These are phyloP conservation scores for Ophiocytium majus DNA, from an alignment of 352 stramenopile genomes.

Conservation along the genomic window DNA sequence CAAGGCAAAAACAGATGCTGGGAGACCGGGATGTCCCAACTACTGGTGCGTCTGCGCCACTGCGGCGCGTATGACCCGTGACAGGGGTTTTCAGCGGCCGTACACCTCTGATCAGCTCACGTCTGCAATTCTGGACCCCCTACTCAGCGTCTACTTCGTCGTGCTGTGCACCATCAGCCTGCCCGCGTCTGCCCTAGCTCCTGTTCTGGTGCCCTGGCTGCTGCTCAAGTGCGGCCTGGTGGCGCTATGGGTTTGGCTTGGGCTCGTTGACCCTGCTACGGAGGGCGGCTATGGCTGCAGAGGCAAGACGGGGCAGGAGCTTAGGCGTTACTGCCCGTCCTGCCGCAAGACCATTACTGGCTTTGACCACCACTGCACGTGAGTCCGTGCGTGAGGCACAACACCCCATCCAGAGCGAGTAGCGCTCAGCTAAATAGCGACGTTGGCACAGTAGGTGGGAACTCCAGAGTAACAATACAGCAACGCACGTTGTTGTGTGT, in stretches of 20 bases:
- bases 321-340: not conserved
- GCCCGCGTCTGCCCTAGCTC: not conserved
- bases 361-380: constrained; percentile 22
- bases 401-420: too few species aligned
- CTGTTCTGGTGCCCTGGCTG: not conserved
- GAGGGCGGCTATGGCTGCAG: not conserved
- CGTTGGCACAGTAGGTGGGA: too few species aligned
- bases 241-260: not conserved
- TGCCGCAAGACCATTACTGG: constrained; percentile 14
- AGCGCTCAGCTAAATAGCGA: too few species aligned
- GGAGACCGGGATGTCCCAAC: too few species aligned
- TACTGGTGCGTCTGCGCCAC: too few species aligned
- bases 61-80: not conserved
- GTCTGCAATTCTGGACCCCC: not conserved
- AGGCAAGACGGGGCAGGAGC: not conserved
- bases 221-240: not conserved
- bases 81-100: not conserved
- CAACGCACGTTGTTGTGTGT: too few species aligned
- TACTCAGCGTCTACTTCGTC: not conserved
- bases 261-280: not conserved
- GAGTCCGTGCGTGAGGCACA: too few species aligned
- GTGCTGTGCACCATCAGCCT: not conserved
- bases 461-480: too few species aligned
- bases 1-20: too few species aligned
- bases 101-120: constrained; percentile 7